A percentile compares a stretch with the other conserved stretches of the same genome.
Conservation (phyloP, 2,329 filamentous ascomycete genomes). For the Fusarium irregulare region DNA sequence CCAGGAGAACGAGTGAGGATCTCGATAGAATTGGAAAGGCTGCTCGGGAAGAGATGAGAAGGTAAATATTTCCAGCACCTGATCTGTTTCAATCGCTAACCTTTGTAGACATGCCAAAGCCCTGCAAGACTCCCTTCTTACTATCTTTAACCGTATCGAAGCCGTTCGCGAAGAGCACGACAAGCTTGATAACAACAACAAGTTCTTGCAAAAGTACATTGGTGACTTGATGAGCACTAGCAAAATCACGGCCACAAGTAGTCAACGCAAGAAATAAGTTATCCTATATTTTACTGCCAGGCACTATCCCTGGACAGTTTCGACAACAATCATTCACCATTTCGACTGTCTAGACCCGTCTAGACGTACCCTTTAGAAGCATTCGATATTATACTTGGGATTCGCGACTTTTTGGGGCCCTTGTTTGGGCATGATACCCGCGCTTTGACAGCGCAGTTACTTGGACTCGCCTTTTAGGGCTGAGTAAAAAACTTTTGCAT, state of each 20-base stretch:
- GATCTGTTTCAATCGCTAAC: slow-evolving; percentile 6
- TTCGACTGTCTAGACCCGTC: slow-evolving; percentile 16
- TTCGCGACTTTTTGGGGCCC: slow-evolving; percentile 42
- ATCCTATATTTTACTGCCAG: background rate
- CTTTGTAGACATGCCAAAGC: slow-evolving; percentile 81
- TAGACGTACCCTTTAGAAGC: slow-evolving; percentile 25
- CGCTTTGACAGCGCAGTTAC: slow-evolving; percentile 41
- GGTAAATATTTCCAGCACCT: slow-evolving; percentile 54
- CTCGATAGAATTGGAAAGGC: slow-evolving; percentile 88
- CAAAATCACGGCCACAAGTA: slow-evolving; percentile 72
- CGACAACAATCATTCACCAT: slow-evolving; percentile 3
- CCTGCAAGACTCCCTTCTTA: slow-evolving; percentile 88
- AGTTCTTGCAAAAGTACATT: slow-evolving; percentile 97
- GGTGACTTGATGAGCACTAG: slow-evolving; percentile 93
- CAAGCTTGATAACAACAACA: slow-evolving; percentile 96
- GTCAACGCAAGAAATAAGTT: slow-evolving; percentile 64
- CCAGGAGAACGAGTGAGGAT: slow-evolving; percentile 88
- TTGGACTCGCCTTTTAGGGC: slow-evolving; percentile 28
- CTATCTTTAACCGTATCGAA: slow-evolving; percentile 93
- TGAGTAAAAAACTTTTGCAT: slow-evolving; percentile 28
- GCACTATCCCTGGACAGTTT: background rate
- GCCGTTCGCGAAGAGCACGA: slow-evolving; percentile 94
- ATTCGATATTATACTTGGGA: slow-evolving; percentile 32
- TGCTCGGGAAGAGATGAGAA: slow-evolving; percentile 74
- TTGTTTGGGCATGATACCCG: slow-evolving; percentile 48